These are phyloP conservation scores for Cyclotella atomus DNA, from an alignment of 108 stramenopile species.

Conservation along the genomic window DNA sequence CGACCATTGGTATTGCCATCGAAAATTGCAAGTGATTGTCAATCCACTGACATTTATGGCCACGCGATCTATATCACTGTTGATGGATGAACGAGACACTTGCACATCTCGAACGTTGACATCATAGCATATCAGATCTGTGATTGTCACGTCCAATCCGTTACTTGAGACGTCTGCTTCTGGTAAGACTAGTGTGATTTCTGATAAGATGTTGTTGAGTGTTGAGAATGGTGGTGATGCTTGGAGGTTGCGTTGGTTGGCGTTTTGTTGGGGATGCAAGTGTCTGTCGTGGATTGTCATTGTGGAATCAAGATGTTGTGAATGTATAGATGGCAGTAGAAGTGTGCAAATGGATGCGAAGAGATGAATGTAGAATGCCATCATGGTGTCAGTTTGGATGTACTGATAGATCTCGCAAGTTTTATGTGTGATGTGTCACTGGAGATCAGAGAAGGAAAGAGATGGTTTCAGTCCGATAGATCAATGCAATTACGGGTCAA, in stretches of 20 bases:
- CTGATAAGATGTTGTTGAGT: conserved; percentile 36
- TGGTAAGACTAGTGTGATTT: conserved; percentile 35
- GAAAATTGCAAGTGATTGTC: conserved; percentile 30
- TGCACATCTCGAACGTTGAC: conserved; percentile 12
- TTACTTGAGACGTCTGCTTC: conserved; percentile 23
- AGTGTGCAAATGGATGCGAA: too few relatives aligned
- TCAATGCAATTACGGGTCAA: too few relatives aligned
- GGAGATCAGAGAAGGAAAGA: too few relatives aligned
- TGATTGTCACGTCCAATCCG: conserved; percentile 28
- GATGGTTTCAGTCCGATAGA: too few relatives aligned
- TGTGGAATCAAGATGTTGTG: neutral
- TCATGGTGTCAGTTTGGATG: too few relatives aligned
- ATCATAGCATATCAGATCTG: conserved; percentile 34
- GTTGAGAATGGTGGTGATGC: conserved; percentile 33
- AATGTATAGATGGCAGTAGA: too few relatives aligned
- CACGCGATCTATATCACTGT: neutral
- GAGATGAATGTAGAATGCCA: too few relatives aligned
- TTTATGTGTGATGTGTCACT: too few relatives aligned
- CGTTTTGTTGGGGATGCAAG: neutral
- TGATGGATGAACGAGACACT: conserved; percentile 10
- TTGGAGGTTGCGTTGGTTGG: neutral
- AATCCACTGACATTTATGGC: conserved; percentile 15
- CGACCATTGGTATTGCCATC: conserved; percentile 41
- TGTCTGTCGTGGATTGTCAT: neutral
- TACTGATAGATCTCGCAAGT: too few relatives aligned